These are phyloP conservation scores for Pezicula carpinea DNA, from an alignment of 2,329 filamentous ascomycete species.

Conservation along the genomic window DNA sequence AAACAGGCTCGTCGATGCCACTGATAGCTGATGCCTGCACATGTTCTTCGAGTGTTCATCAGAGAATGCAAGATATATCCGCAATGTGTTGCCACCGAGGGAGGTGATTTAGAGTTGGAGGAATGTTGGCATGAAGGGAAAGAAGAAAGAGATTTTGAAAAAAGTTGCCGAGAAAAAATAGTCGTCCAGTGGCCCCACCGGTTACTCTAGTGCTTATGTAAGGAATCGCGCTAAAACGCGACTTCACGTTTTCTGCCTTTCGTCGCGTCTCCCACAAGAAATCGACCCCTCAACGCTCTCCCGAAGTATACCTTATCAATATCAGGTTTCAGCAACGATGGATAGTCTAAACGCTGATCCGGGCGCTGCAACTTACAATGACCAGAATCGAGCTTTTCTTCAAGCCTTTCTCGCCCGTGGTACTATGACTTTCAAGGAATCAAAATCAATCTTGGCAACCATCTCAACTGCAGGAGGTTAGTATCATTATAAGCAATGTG, in stretches of 20 bases:
- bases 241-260: not conserved
- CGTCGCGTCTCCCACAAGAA: not conserved
- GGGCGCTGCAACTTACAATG: slow-evolving; percentile 23
- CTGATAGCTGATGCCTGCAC: too few relatives aligned
- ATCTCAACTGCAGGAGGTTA: slow-evolving; percentile 55
- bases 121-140: too few relatives aligned
- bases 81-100: too few relatives aligned
- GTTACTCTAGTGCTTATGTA: not conserved
- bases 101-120: too few relatives aligned
- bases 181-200: not conserved
- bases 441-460: slow-evolving; percentile 67
- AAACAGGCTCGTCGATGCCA: too few relatives aligned
- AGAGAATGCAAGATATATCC: too few relatives aligned
- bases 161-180: not conserved
- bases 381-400: slow-evolving; percentile 81
- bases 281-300: not conserved
- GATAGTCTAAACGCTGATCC: slow-evolving; percentile 10
- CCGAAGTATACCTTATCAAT: not conserved
- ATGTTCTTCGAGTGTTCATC: too few relatives aligned
- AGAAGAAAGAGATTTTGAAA: not conserved
- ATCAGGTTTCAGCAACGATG: slow-evolving; percentile 3
- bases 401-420: slow-evolving; percentile 81
- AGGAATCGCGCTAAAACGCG: not conserved
- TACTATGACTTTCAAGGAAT: slow-evolving; percentile 70
- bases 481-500: not conserved